A percentile compares a stretch with the other conserved stretches of the same genome.
phyloP scores from a whole-genome alignment of 2,329 filamentous ascomycete species.

The Colletotrichum neosansevieriae region DNA sequence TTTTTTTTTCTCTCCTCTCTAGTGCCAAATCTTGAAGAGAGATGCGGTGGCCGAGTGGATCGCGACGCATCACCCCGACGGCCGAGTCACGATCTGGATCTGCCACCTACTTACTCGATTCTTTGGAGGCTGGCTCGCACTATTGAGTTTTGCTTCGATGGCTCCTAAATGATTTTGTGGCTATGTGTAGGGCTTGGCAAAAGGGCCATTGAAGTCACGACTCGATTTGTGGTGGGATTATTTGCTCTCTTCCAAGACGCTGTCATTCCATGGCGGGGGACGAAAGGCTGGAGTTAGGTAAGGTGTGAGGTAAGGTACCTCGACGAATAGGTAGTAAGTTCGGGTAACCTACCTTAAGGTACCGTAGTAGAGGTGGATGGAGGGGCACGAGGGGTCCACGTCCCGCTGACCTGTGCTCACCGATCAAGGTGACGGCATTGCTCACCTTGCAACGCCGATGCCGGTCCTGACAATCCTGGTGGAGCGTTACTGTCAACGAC shows the following conservation, averaged over 20 bases:
- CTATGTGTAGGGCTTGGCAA: conserved; percentile 1
- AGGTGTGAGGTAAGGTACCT: not conserved
- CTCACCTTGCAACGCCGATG: conserved; percentile 34
- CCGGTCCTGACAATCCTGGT: conserved; percentile 18
- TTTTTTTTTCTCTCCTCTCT: conserved; percentile 16
- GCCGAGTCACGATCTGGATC: conserved; percentile 27
- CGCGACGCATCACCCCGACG: conserved; percentile 9
- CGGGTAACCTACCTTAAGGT: too few relatives aligned
- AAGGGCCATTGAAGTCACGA: not conserved
- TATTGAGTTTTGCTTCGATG: not conserved
- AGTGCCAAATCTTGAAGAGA: not conserved
- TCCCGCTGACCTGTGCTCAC: conserved; percentile 23
- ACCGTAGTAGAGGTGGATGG: conserved; percentile 1
- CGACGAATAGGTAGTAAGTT: too few relatives aligned
- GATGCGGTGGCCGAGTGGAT: conserved; percentile 23
- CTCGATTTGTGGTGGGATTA: not conserved
- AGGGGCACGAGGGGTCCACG: conserved; percentile 20
- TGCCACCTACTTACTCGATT: not conserved
- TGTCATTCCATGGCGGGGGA: conserved; percentile 5
- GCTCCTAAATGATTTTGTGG: conserved; percentile 4
- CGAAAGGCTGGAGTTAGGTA: conserved; percentile 8
- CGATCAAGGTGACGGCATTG: conserved; percentile 24
- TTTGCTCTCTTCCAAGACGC: conserved; percentile 2
- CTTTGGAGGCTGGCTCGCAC: not conserved
- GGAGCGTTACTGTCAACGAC: conserved; percentile 19